Evolutionary conservation across 306 rosid species (phyloP).

Genomic region (Sindora glabra): DNA sequence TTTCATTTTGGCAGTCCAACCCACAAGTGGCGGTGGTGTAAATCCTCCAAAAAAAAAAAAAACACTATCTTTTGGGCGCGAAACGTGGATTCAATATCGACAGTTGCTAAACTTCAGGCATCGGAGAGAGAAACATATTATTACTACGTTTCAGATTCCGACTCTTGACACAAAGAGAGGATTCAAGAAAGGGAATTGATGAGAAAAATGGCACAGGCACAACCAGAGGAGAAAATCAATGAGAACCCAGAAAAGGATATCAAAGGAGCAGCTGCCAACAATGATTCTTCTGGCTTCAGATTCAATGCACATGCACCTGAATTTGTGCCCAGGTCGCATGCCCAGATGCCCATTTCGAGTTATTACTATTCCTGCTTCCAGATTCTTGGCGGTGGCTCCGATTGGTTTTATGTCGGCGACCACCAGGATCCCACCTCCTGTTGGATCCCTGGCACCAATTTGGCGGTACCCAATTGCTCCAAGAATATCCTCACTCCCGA

Average conservation of each 20-base stretch:
- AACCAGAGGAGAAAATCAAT: slow-evolving; percentile 29
- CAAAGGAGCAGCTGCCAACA: slow-evolving; percentile 24
- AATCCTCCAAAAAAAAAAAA: no score
- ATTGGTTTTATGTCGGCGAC: slow-evolving; percentile 74
- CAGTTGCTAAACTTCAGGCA: slow-evolving; percentile 25
- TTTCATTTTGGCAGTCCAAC: no score
- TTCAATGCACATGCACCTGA: slow-evolving; percentile 94
- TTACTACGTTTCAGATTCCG: slow-evolving; percentile 8
- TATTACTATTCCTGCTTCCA: slow-evolving; percentile 73
- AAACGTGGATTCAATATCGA: slow-evolving; percentile 41
- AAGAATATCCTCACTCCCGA: slow-evolving; percentile 51
- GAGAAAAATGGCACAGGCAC: slow-evolving; percentile 46
- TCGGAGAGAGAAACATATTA: not conserved
- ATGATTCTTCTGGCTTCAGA: slow-evolving; percentile 47
- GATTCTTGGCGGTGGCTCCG: slow-evolving; percentile 62
- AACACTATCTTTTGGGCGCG: slow-evolving; percentile 45
- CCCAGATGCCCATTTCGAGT: slow-evolving; percentile 63
- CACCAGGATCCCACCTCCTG: slow-evolving; percentile 62
- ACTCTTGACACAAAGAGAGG: no score
- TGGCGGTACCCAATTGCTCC: slow-evolving; percentile 36
- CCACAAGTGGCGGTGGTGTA: slow-evolving; percentile 23
- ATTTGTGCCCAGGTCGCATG: slow-evolving; percentile 76
- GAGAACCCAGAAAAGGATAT: slow-evolving; percentile 19
- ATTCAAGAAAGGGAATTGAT: not conserved
- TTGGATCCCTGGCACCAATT: slow-evolving; percentile 37